These are phyloP conservation scores for Patellaria atrata DNA, from an alignment of 495 filamentous ascomycete genomes.

Conservation along the genomic window DNA sequence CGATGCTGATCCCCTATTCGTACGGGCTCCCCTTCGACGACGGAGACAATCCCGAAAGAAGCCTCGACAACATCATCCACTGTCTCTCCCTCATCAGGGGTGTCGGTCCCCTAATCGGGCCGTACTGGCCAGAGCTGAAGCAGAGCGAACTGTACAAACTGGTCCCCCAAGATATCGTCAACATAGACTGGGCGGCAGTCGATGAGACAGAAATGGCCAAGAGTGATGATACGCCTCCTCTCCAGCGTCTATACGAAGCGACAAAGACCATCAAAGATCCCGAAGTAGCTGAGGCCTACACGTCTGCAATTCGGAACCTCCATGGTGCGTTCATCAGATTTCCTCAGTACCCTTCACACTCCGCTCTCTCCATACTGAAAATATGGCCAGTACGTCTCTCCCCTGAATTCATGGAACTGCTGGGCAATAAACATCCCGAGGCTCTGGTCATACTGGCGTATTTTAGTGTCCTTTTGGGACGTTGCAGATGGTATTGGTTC, in stretches of 20 bases:
- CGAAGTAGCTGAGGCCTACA: slow-evolving; percentile 11
- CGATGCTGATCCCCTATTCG: slow-evolving; percentile 7
- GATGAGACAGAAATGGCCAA: slow-evolving; percentile 2
- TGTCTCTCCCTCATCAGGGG: slow-evolving; percentile 6
- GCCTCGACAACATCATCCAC: slow-evolving; percentile 4
- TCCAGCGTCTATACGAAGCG: slow-evolving; percentile 5
- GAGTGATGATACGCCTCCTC: no score
- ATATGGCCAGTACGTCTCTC: slow-evolving; percentile 8
- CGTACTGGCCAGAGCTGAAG: slow-evolving; percentile 1
- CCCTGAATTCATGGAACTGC: slow-evolving; percentile 8
- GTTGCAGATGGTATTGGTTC: slow-evolving; percentile 13
- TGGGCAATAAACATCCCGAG: slow-evolving; percentile 9
- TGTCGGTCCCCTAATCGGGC: slow-evolving; percentile 3
- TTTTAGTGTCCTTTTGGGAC: slow-evolving; percentile 10
- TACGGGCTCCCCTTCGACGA: slow-evolving; percentile 2
- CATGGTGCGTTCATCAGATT: slow-evolving; percentile 1
- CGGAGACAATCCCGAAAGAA: not conserved
- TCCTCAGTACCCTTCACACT: not conserved
- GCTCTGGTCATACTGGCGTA: slow-evolving; percentile 15
- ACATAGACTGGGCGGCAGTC: slow-evolving; percentile 1
- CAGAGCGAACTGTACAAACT: slow-evolving; percentile 3
- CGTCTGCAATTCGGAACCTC: slow-evolving; percentile 5
- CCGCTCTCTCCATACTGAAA: slow-evolving; percentile 7
- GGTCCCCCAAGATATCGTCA: slow-evolving; percentile 6
- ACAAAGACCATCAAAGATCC: slow-evolving; percentile 4